Conservation (phyloP, 1,139 yeast species). For the Blastobotrys persicus region DNA sequence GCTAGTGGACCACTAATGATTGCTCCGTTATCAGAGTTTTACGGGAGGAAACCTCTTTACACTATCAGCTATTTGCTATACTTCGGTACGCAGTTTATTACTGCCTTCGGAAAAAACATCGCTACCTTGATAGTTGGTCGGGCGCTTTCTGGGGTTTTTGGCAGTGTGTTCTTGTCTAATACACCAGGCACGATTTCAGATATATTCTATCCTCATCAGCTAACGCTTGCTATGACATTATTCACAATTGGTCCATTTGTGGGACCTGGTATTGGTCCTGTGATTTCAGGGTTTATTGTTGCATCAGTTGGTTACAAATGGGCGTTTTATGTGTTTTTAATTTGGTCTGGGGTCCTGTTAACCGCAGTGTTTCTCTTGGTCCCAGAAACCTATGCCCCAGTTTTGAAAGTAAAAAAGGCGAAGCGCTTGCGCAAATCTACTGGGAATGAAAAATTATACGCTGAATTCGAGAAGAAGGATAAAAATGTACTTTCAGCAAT, state of each 20-base stretch:
- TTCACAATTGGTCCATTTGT: constrained; percentile 60
- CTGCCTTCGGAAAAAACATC: constrained; percentile 63
- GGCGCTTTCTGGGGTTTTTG: constrained; percentile 59
- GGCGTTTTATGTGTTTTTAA: constrained; percentile 59
- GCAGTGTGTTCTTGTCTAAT: constrained; percentile 66
- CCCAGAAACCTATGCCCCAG: constrained; percentile 67
- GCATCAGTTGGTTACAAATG: constrained; percentile 45
- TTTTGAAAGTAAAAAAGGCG: constrained; percentile 32
- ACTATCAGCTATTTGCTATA: constrained; percentile 32
- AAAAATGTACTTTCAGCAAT: constrained; percentile 39
- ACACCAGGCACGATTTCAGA: constrained; percentile 85
- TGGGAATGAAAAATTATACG: neutral
- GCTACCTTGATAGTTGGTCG: constrained; percentile 67
- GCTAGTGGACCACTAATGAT: constrained; percentile 60
- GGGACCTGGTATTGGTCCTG: constrained; percentile 65
- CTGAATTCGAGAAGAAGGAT: constrained; percentile 52
- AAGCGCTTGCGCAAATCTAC: constrained; percentile 35
- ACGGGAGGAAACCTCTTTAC: constrained; percentile 59
- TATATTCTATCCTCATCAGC: constrained; percentile 53
- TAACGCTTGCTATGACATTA: constrained; percentile 69
- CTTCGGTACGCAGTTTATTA: constrained; percentile 57
- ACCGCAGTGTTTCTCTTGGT: constrained; percentile 44
- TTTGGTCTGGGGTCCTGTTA: constrained; percentile 60
- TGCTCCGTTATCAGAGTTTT: constrained; percentile 64
- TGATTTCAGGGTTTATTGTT: constrained; percentile 58